Conservation (phyloP, 768 basidiomycete genomes). For the Crepidotus variabilis region DNA sequence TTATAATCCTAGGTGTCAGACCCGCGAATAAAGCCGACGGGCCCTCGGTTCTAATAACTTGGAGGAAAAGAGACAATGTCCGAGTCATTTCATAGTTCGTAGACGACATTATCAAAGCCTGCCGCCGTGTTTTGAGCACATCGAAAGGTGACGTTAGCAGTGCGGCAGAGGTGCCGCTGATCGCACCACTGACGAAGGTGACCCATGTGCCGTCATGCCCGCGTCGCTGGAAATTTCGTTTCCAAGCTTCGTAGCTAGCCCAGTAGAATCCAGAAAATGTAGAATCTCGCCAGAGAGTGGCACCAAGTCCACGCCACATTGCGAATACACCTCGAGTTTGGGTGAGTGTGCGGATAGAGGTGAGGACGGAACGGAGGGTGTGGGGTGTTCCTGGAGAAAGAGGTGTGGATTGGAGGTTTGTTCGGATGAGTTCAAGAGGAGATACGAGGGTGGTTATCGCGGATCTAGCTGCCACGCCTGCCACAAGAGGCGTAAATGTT, state of each 20-base stretch:
- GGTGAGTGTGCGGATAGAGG: slow-evolving; percentile 57
- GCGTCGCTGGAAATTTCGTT: slow-evolving; percentile 51
- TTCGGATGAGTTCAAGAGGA: slow-evolving; percentile 90
- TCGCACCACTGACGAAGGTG: slow-evolving; percentile 87
- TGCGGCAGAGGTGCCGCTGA: slow-evolving; percentile 84
- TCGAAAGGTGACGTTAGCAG: slow-evolving; percentile 94
- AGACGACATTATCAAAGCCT: slow-evolving; percentile 72
- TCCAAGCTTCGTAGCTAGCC: slow-evolving; percentile 89
- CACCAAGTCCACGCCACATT: slow-evolving; percentile 88
- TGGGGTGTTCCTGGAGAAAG: slow-evolving; percentile 64
- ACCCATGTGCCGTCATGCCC: slow-evolving; percentile 59
- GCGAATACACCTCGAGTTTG: slow-evolving; percentile 59
- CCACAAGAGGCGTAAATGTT: slow-evolving; percentile 63
- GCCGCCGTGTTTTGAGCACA: slow-evolving; percentile 91
- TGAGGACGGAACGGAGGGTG: slow-evolving; percentile 72
- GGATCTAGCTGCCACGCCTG: slow-evolving; percentile 82
- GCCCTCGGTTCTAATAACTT: slow-evolving; percentile 80
- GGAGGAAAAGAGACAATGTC: slow-evolving; percentile 61
- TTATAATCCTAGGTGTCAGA: slow-evolving; percentile 81
- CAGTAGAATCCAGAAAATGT: slow-evolving; percentile 98
- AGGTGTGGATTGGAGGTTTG: slow-evolving; percentile 89
- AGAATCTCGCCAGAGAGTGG: slow-evolving; percentile 95
- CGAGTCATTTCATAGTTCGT: slow-evolving; percentile 37
- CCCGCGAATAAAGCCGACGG: slow-evolving; percentile 77
- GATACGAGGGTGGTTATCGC: slow-evolving; percentile 75